Evolutionary conservation across 2,329 filamentous ascomycete species (phyloP).

Genomic region (Hirsutella rhossiliensis): DNA sequence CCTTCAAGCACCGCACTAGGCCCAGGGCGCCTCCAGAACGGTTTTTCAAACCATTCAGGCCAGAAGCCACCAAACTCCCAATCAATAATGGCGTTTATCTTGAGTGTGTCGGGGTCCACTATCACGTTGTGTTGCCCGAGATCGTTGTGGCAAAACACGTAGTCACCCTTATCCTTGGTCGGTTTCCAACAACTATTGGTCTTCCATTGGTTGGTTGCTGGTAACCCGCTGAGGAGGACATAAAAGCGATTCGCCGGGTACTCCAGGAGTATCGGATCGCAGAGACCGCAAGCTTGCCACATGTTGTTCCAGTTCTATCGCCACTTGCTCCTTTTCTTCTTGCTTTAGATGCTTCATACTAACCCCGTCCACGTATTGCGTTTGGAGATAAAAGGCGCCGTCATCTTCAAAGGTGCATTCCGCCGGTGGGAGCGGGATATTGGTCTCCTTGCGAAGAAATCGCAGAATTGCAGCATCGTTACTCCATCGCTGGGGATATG

Average conservation of each 20-base stretch:
- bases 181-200: conserved; percentile 5
- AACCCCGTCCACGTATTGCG: conserved; percentile 2
- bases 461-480: conserved; percentile 3
- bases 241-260: conserved; percentile 4
- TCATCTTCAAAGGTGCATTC: conserved; percentile 6
- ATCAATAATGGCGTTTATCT: conserved; percentile 19
- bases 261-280: conserved; percentile 4
- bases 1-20: conserved; percentile 4
- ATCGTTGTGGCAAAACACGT: conserved; percentile 7
- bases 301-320: conserved; percentile 1
- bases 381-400: conserved; percentile 4
- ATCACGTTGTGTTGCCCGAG: conserved; percentile 7
- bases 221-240: conserved; percentile 5
- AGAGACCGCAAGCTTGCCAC: background rate
- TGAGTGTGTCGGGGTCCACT: conserved; percentile 10
- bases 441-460: conserved; percentile 3
- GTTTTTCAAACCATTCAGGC: conserved; percentile 9
- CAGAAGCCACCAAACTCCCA: conserved; percentile 24
- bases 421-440: conserved; percentile 3
- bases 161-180: conserved; percentile 2
- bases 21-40: conserved; percentile 7
- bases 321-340: conserved; percentile 2
- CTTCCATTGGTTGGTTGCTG: conserved; percentile 3
- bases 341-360: conserved; percentile 1
- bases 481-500: conserved; percentile 5